These are phyloP conservation scores for Trichoderma arundinaceum DNA, from an alignment of 2,329 filamentous ascomycete genomes.

Conservation along the genomic window DNA sequence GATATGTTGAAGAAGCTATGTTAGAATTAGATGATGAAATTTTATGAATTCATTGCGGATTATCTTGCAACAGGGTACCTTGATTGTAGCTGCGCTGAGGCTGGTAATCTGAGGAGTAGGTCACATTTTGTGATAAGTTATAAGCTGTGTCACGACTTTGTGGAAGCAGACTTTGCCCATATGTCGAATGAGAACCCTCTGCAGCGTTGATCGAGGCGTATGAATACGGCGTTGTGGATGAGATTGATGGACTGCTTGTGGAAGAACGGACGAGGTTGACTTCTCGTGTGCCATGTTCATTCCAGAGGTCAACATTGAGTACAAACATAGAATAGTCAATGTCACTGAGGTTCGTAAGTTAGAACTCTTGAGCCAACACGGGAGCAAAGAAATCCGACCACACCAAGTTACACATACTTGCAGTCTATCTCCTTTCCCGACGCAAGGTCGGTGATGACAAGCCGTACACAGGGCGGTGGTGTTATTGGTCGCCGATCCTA, in stretches of 20 bases:
- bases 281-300: slow-evolving; percentile 67
- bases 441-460: slow-evolving; percentile 75
- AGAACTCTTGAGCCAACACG: neutral
- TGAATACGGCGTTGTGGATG: slow-evolving; percentile 77
- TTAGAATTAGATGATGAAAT: neutral
- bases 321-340: slow-evolving; percentile 55
- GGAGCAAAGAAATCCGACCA: neutral
- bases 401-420: slow-evolving; percentile 62
- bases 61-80: slow-evolving; percentile 37
- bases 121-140: slow-evolving; percentile 38
- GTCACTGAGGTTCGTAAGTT: slow-evolving; percentile 38
- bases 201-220: slow-evolving; percentile 60
- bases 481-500: slow-evolving; percentile 95
- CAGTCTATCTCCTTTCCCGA: slow-evolving; percentile 84
- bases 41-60: neutral
- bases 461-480: slow-evolving; percentile 86
- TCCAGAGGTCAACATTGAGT: slow-evolving; percentile 71
- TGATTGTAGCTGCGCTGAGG: slow-evolving; percentile 42
- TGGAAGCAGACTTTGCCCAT: slow-evolving; percentile 46
- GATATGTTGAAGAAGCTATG: slow-evolving; percentile 40
- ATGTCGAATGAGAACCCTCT: slow-evolving; percentile 39
- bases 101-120: slow-evolving; percentile 46
- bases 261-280: slow-evolving; percentile 70
- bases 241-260: slow-evolving; percentile 76
- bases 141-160: slow-evolving; percentile 47